Evolutionary conservation across 352 stramenopile genomes (phyloP).

Genomic region (Pythium brachiatum): DNA sequence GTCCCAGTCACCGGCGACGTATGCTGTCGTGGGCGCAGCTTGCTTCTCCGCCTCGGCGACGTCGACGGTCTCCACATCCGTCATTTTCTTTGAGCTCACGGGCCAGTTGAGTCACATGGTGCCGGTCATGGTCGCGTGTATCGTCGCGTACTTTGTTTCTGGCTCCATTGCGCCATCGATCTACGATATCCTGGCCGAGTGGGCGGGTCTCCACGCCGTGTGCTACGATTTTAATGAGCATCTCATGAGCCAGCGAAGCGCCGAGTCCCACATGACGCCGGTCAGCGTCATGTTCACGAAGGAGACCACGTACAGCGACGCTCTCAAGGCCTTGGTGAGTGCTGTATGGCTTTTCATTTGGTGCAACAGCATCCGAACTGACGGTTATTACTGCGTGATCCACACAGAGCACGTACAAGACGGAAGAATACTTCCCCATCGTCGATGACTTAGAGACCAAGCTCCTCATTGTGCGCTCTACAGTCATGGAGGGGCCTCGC

Average conservation of each 20-base stretch:
- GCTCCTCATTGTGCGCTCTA: conserved; percentile 47
- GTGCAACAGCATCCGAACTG: neutral
- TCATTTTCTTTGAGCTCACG: conserved; percentile 88
- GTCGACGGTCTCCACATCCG: conserved; percentile 81
- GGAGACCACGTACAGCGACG: conserved; percentile 75
- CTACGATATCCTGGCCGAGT: conserved; percentile 82
- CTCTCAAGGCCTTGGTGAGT: conserved; percentile 57
- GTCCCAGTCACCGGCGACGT: conserved; percentile 76
- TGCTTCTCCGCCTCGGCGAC: conserved; percentile 90
- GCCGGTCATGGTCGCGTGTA: conserved; percentile 77
- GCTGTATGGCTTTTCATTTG: neutral
- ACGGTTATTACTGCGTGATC: neutral
- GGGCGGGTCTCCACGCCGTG: conserved; percentile 72
- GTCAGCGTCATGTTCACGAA: conserved; percentile 57
- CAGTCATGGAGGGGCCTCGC: neutral
- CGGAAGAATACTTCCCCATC: conserved; percentile 78
- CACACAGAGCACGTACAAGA: conserved; percentile 65
- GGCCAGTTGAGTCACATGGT: conserved; percentile 82
- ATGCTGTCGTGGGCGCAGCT: conserved; percentile 90
- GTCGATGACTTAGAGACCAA: conserved; percentile 55
- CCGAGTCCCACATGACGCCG: conserved; percentile 64
- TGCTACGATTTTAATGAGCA: conserved; percentile 84
- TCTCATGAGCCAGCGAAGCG: conserved; percentile 62
- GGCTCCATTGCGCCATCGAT: conserved; percentile 78
- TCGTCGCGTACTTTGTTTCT: conserved; percentile 79